These are phyloP conservation scores for Leucocoprinus leucothites DNA, from an alignment of 768 basidiomycete species.

Conservation along the genomic window DNA sequence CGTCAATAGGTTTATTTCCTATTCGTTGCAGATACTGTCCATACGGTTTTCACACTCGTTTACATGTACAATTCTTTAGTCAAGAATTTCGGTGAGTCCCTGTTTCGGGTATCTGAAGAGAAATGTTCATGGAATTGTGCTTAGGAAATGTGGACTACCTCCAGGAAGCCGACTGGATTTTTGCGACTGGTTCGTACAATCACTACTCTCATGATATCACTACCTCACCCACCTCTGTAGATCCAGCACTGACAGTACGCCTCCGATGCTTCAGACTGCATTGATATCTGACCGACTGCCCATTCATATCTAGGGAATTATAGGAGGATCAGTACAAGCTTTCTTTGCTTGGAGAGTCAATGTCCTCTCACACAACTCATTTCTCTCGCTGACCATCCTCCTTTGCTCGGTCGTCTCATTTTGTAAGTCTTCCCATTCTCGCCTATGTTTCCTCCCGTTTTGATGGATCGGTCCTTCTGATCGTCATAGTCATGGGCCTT, in stretches of 20 bases:
- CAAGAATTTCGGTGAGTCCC: constrained; percentile 38
- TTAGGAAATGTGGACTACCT: constrained; percentile 17
- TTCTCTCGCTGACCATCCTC: constrained; percentile 6
- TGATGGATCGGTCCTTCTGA: background rate
- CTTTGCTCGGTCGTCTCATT: constrained; percentile 11
- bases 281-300: background rate
- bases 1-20: constrained; percentile 37
- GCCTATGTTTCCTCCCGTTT: background rate
- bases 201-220: background rate
- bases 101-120: background rate
- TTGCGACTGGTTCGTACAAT: constrained; percentile 31
- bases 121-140: background rate
- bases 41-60: constrained; percentile 40
- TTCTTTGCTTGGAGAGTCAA: constrained; percentile 18
- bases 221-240: background rate
- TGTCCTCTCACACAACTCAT: constrained; percentile 14
- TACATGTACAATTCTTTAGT: constrained; percentile 49
- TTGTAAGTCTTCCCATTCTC: constrained; percentile 10
- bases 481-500: constrained; percentile 10
- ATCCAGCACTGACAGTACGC: constrained; percentile 17
- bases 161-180: constrained; percentile 27
- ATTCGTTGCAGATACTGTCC: constrained; percentile 47
- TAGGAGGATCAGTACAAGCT: constrained; percentile 15
- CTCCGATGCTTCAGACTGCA: background rate
- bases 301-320: constrained; percentile 12